Conservation (phyloP, 2,329 filamentous ascomycete genomes). For the Fusarium pilosicola region DNA sequence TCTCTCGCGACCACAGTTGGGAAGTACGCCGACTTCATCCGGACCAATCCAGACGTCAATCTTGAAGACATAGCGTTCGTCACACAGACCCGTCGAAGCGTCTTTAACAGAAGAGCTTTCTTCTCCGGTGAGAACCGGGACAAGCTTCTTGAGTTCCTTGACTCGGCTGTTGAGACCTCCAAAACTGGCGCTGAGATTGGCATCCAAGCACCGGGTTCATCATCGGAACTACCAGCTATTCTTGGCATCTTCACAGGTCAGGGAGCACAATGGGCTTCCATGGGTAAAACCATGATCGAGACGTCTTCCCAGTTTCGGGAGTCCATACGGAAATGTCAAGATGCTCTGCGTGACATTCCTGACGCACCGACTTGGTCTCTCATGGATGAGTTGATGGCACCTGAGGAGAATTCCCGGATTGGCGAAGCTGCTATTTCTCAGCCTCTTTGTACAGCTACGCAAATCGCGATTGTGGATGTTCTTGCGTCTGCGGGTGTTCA, state of each 20-base stretch:
- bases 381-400: neutral
- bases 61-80: neutral
- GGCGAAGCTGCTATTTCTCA: conserved; percentile 4
- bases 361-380: neutral
- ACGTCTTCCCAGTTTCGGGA: neutral
- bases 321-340: neutral
- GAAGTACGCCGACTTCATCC: neutral
- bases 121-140: neutral
- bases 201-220: neutral
- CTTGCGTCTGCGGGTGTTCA: neutral
- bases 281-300: neutral
- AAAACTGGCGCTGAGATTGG: conserved; percentile 1
- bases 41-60: neutral
- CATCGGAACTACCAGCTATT: neutral
- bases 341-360: neutral
- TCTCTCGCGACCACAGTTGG: neutral
- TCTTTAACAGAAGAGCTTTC: neutral
- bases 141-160: neutral
- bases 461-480: neutral
- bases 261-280: neutral
- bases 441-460: neutral
- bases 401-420: neutral
- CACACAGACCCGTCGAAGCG: neutral
- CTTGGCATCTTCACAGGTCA: conserved; percentile 4
- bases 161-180: neutral